Evolutionary conservation across 768 basidiomycete genomes (phyloP), one percentile per base, ranked within the genome.

Genomic region (Tulasnella sp.): DNA sequence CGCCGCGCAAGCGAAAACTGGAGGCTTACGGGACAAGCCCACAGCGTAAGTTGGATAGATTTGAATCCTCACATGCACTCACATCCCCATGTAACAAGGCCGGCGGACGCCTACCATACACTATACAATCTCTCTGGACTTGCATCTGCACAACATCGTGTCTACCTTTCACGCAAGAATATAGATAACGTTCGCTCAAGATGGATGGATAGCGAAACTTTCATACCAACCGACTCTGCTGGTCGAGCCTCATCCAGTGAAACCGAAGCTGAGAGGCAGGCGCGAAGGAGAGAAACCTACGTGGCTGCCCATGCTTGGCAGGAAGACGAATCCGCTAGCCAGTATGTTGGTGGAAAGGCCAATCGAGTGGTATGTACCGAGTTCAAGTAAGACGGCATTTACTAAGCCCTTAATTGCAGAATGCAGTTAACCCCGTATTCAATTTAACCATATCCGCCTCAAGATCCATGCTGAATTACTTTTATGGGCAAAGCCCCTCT

Each of bases 31-130:
- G 20, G 95, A 99, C 62, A 99, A 99, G 62, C 95, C 95, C 12
- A 87, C 88, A 33, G 96, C 95, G 85, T 87, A 64, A 47, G 76
- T 64, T 19, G 8, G 25, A 20, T 3, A 16, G 10, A 20, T 1
- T 13, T 3, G 31, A n/a, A 1, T 15, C 4, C 19, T 39, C 12
- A 1, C n/a, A 5, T 20, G 6, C n/a, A 3, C 12, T 52, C 24
- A 20, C 27, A 20, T 6, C 28, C 9, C 2, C n/a, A 24, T 31
- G n/a, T 19, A 19, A 12, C 34, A 57, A 92, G 90, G 65, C 65
- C 66, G n/a, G 69, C 91, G n/a, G 95, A 99, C 62, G 74, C 87
- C 33, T 99, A 99, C 62, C 95, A 99, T 61, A 95, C 93, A 0
- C 67, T 87, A 31, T 98, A 93, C 65, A 92, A 88, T 61, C 75